These are phyloP conservation scores for Yamadazyma membranifaciens DNA, from an alignment of 1,139 yeast genomes.

Conservation along the genomic window DNA sequence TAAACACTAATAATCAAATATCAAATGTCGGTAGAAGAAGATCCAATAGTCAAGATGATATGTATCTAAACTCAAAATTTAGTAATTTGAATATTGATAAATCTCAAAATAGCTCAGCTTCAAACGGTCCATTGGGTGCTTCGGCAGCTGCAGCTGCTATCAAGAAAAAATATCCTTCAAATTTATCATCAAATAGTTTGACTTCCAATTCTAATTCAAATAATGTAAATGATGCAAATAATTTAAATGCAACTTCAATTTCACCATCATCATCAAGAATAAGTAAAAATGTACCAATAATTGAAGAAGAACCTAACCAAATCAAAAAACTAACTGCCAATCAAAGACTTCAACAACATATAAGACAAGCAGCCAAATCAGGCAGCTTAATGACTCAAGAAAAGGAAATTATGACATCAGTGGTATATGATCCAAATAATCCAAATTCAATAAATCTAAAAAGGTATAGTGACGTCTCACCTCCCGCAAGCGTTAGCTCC, in stretches of 20 bases:
- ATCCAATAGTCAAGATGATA: slow-evolving; percentile 33
- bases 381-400: slow-evolving; percentile 43
- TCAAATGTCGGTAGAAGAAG: slow-evolving; percentile 26
- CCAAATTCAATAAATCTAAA: slow-evolving; percentile 28
- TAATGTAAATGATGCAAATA: neutral
- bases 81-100: slow-evolving; percentile 1
- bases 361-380: slow-evolving; percentile 38
- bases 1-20: slow-evolving; percentile 11
- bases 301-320: slow-evolving; percentile 3
- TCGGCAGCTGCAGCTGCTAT: slow-evolving; percentile 40
- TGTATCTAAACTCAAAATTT: neutral
- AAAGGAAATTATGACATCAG: slow-evolving; percentile 34
- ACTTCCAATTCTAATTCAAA: neutral
- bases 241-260: neutral
- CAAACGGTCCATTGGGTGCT: slow-evolving; percentile 6
- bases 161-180: slow-evolving; percentile 14
- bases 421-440: slow-evolving; percentile 41
- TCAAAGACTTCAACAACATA: slow-evolving; percentile 41
- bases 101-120: neutral
- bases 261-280: slow-evolving; percentile 1
- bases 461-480: slow-evolving; percentile 17
- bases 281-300: slow-evolving; percentile 1
- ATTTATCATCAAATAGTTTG: neutral
- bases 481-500: slow-evolving; percentile 3
- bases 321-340: slow-evolving; percentile 28